Base-by-base conservation (phyloP, 2,329 filamentous ascomycete species). In the Aspergillus pseudoviridinutans region DNA sequence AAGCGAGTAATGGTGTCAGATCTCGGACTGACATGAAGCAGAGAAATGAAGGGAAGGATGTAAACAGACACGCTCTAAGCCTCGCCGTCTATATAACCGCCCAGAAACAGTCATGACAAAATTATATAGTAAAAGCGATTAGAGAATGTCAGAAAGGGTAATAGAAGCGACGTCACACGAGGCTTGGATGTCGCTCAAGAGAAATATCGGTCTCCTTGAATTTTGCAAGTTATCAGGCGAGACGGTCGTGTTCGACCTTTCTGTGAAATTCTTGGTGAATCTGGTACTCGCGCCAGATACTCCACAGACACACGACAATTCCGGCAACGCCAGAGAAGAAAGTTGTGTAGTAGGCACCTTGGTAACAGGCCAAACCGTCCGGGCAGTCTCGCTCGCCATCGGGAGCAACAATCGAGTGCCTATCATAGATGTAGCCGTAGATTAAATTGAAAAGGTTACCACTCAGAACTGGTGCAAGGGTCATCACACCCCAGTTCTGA, bases 401-500 rank as follows among this genome's bases (percentile, higher is more conserved):
- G 0, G 83, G 80, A 22, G 84, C 82, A 9, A 91, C 77, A 35
- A 87, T 76, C 24, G 88, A 92, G 73, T 97, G 92, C 8, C 78
- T 77, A 71, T 99, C 94, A 65, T 91, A 95, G 0, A 96, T 86
- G 17, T 74, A 77, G 51, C 94, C 94, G 71, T 97, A 99, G 57
- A 94, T 86, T 1, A 97, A 77, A 71, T 97, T 99, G 81, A 96
- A 97, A 24, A 96, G 74, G 66, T 97, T 96, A 51, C 91, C 92
- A 8, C 88, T 92, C 28, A 96, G 75, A 2, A 96, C 91, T 0
- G 93, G 92, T 2, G 91, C 88, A 50, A 97, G 79, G 0, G 91
- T 97, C 87, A 99, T 95, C 66, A 89, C 88, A 14, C 94, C 94
- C 93, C 94, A 99, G 69, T 97, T 99, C 70, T 96, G 91, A 55